Evolutionary conservation across 2,329 filamentous ascomycete genomes (phyloP).

Genomic region (Drechslerella coelobrocha): DNA sequence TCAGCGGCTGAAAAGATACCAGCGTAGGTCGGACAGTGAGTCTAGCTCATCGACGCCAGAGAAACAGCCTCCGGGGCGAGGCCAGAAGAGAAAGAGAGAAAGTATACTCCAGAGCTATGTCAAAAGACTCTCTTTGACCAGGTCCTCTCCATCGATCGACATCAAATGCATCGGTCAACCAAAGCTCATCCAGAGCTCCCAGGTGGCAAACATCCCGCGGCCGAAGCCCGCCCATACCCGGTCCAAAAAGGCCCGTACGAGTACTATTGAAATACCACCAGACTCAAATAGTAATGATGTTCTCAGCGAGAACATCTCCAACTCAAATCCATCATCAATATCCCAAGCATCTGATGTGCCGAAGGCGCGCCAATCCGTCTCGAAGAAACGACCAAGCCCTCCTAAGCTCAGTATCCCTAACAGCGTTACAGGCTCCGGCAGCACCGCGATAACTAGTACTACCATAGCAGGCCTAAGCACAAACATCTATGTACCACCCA

Average conservation of each 20-base stretch:
- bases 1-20: slow-evolving; percentile 4
- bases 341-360: slow-evolving; percentile 5
- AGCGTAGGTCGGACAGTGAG: not conserved
- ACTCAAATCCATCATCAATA: slow-evolving; percentile 10
- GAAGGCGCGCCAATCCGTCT: slow-evolving; percentile 1
- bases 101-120: slow-evolving; percentile 23
- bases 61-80: not conserved
- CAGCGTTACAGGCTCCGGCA: not conserved
- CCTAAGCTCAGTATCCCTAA: slow-evolving; percentile 39
- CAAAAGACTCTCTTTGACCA: slow-evolving; percentile 35
- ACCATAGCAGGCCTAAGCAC: slow-evolving; percentile 39
- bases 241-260: slow-evolving; percentile 3
- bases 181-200: slow-evolving; percentile 42
- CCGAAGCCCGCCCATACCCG: slow-evolving; percentile 36
- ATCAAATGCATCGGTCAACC: slow-evolving; percentile 34
- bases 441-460: slow-evolving; percentile 31
- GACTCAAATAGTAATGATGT: slow-evolving; percentile 4
- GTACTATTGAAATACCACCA: slow-evolving; percentile 4
- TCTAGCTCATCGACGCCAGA: slow-evolving; percentile 13
- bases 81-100: slow-evolving; percentile 12
- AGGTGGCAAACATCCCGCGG: slow-evolving; percentile 20
- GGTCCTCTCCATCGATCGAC: slow-evolving; percentile 25
- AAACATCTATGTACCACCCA: slow-evolving; percentile 47
- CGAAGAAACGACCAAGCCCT: slow-evolving; percentile 23
- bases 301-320: slow-evolving; percentile 1